Conservation (phyloP, 345 rosid species). For the Hibiscus syriacus region DNA sequence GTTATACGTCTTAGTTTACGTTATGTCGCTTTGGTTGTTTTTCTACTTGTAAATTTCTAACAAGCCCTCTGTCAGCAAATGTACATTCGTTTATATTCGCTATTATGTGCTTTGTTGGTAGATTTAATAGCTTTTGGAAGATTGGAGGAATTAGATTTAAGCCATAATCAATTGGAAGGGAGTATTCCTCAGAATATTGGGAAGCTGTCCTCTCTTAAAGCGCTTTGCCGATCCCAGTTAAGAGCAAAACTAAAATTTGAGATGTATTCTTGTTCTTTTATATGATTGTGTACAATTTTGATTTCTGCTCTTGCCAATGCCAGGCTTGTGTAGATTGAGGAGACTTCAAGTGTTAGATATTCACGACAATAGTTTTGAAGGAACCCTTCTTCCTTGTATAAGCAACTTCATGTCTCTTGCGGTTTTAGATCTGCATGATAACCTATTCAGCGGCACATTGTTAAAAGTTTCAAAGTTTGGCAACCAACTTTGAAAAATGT, state of each 20-base stretch:
- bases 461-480: too few species aligned
- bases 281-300: not conserved
- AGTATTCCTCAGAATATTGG: not conserved
- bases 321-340: constrained; percentile 12
- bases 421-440: constrained; percentile 10
- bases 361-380: not conserved
- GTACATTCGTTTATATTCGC: too few species aligned
- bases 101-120: not conserved
- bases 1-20: too few species aligned
- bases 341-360: constrained; percentile 11
- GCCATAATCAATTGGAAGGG: not conserved
- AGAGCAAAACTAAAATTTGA: not conserved
- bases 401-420: constrained; percentile 12
- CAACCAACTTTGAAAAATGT: too few species aligned
- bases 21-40: too few species aligned
- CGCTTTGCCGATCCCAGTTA: not conserved
- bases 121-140: not conserved
- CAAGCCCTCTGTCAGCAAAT: too few species aligned
- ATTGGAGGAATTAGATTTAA: constrained; percentile 3
- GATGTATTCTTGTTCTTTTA: not conserved
- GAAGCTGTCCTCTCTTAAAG: not conserved
- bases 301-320: not conserved
- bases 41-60: too few species aligned
- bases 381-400: not conserved
- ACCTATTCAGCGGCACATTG: constrained; percentile 6